Conservation (phyloP, 148 eudicot species). For the Rhododendron ovatum region DNA sequence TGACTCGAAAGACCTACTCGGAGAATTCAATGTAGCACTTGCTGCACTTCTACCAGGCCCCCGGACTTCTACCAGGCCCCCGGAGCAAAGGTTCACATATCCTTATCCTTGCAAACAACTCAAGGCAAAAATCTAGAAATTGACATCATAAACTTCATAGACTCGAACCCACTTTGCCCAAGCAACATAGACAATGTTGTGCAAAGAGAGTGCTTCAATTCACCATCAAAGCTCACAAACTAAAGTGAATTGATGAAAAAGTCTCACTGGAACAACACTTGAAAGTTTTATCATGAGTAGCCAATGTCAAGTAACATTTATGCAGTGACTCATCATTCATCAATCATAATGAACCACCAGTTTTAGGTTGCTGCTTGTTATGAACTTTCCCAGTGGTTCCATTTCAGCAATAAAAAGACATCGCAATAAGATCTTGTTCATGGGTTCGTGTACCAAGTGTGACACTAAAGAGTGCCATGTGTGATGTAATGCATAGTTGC, state of each 20-base stretch:
- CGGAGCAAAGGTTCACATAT: background rate
- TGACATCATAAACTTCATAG: background rate
- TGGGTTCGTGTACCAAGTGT: background rate
- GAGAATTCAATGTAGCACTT: background rate
- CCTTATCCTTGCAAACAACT: background rate
- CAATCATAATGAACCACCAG: background rate
- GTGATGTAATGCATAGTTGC: background rate
- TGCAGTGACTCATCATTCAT: background rate
- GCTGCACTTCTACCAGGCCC: background rate
- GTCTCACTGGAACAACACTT: background rate
- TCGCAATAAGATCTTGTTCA: background rate
- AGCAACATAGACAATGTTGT: background rate
- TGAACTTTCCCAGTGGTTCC: background rate
- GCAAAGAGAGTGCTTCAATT: background rate
- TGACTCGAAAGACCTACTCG: background rate
- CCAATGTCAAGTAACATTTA: background rate
- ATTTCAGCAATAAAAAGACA: background rate
- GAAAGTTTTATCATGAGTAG: background rate
- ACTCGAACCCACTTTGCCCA: background rate
- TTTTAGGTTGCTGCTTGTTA: background rate
- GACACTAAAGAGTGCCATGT: background rate
- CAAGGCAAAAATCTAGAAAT: background rate
- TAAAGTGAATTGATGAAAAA: background rate
- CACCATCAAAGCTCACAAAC: background rate
- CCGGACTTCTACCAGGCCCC: background rate